Base-by-base conservation (phyloP, 176 grass and related monocot species). In the Melocanna baccifera region DNA sequence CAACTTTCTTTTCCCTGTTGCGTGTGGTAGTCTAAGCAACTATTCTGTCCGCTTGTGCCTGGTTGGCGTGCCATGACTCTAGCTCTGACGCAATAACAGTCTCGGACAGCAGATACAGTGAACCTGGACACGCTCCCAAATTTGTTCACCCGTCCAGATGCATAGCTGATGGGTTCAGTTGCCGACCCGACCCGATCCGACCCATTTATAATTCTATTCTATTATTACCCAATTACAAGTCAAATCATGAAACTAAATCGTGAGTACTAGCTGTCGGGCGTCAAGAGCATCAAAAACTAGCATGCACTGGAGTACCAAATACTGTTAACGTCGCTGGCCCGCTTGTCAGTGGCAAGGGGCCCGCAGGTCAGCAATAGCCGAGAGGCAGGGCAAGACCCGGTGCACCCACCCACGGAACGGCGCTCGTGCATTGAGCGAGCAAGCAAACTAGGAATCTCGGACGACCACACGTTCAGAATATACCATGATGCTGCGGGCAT, bases 61-160 rank as follows among this genome's bases (percentile, higher is more conserved):
- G 83, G 78, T 51, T 57, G 89, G 80, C 84, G 51, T 68, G 68
- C 84, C 84, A 69, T 61, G 48, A 61, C 78, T 90, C 84, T 57
- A 90, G 83, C 62, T 69, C 22, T 6, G 13, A 25, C 20, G 11
- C 19, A 30, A 29, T 9, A 11, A 1, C 19, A 36, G 18, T 4
- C 29, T 66, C 43, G 25, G 22, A 5, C n/a, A 34, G 53, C 9
- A 73, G 61, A 10, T 78, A 69, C 76, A 80, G 43, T 87, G 89
- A 87, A 87, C 74, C 84, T 79, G 55, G 84, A 79, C 80, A 23
- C 10, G 3, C 53, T 65, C 23, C 19, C 28, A 12, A 50, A 30
- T 52, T 13, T 11, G 74, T 22, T 83, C 22, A 18, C 7, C 18
- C 9, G 56, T 86, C 72, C 9, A 72, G 19, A 18, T 81, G 32